A percentile compares a stretch with the other conserved stretches of the same genome.
These are phyloP conservation scores for Kalanchoe fedtschenkoi DNA, from an alignment of 164 flowering plant species.

Conservation along the genomic window DNA sequence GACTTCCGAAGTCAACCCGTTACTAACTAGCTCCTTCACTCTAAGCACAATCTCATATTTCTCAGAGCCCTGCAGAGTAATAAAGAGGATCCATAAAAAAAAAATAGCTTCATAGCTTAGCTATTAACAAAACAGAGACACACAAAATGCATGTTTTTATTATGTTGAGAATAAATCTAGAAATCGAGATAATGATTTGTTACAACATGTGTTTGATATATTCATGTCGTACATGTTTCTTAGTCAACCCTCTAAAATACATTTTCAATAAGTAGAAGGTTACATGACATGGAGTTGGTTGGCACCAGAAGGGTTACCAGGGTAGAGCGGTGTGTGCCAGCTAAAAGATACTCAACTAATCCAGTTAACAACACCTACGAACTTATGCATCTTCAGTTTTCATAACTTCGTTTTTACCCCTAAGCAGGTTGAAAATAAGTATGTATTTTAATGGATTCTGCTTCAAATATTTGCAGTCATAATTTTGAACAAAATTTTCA, in stretches of 20 bases:
- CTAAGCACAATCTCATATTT: constrained; percentile 62
- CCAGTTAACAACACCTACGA: too few species aligned
- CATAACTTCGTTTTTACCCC: too few species aligned
- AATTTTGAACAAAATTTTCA: too few species aligned
- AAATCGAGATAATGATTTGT: not conserved
- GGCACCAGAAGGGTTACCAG: too few species aligned
- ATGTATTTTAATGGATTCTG: too few species aligned
- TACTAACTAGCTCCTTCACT: constrained; percentile 65
- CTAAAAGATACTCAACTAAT: too few species aligned
- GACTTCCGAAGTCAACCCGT: constrained; percentile 86
- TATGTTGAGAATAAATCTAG: not conserved
- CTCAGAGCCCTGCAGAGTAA: constrained; percentile 28
- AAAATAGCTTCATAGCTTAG: not conserved
- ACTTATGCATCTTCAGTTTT: too few species aligned
- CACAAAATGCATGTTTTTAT: not conserved
- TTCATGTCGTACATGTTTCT: not conserved
- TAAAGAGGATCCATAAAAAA: constrained; percentile 6
- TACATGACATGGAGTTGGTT: too few species aligned
- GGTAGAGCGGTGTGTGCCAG: too few species aligned
- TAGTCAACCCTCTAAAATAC: not conserved
- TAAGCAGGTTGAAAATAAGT: too few species aligned
- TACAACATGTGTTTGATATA: not conserved
- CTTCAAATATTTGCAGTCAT: too few species aligned
- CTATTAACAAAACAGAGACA: not conserved
- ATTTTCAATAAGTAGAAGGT: too few species aligned